Conservation (phyloP, 179 eudicot species). For the Corrigiola litoralis region DNA sequence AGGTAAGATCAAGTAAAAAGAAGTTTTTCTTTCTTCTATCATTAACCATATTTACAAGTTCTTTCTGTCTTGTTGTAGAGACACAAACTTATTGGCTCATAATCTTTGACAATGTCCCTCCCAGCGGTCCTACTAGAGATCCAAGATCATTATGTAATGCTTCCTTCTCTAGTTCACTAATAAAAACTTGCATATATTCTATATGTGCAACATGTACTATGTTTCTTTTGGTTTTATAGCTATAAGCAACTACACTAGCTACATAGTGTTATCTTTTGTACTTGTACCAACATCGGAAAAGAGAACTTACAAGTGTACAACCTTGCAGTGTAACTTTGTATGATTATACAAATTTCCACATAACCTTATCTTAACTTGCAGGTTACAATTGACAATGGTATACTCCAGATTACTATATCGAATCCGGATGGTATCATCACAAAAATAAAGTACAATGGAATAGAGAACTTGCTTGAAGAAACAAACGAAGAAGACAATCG, state of each 20-base stretch:
- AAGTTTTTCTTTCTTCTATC: not conserved
- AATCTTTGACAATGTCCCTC: slow-evolving; percentile 22
- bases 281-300: too few species aligned
- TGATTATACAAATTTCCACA: not conserved
- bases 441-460: slow-evolving; percentile 45
- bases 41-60: not conserved
- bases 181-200: too few species aligned
- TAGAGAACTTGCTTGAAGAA: slow-evolving; percentile 59
- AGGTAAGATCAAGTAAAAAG: not conserved
- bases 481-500: slow-evolving; percentile 41
- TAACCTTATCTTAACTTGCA: slow-evolving; percentile 15
- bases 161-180: not conserved
- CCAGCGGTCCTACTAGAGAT: slow-evolving; percentile 22
- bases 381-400: slow-evolving; percentile 57
- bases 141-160: slow-evolving; percentile 27
- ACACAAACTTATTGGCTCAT: not conserved
- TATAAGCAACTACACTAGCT: too few species aligned
- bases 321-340: too few species aligned
- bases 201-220: too few species aligned
- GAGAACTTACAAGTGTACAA: too few species aligned
- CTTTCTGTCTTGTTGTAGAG: not conserved
- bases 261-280: not conserved
- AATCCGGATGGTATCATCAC: slow-evolving; percentile 57
- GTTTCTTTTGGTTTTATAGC: not conserved
- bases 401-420: slow-evolving; percentile 44